These are phyloP conservation scores for Solanum aculeatissimum DNA, from an alignment of 305 asterid genomes.

Conservation along the genomic window DNA sequence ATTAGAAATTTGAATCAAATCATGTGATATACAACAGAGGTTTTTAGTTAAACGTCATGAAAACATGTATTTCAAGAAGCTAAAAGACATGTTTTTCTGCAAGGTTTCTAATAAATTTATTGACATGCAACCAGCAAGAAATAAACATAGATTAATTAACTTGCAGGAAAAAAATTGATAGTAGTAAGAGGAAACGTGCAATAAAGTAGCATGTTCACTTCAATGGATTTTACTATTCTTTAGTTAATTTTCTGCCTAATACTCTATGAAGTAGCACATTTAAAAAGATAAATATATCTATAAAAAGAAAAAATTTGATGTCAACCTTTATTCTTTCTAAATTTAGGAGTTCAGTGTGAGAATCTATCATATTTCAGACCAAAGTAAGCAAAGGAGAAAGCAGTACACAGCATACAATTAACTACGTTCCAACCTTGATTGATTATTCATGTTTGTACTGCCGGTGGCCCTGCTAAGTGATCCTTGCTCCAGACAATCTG, in stretches of 20 bases:
- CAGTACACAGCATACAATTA: background rate
- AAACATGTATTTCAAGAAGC: background rate
- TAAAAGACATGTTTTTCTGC: background rate
- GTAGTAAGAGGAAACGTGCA: background rate
- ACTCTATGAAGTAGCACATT: background rate
- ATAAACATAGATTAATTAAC: background rate
- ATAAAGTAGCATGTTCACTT: background rate
- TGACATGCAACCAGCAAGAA: background rate
- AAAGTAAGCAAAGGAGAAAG: background rate
- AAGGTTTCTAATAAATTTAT: background rate
- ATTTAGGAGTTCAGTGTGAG: background rate
- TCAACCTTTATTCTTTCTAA: background rate
- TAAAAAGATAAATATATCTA: background rate
- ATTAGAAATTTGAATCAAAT: background rate
- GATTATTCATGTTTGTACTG: conserved; percentile 97
- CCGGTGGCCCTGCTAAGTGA: conserved; percentile 95
- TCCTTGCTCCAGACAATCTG: conserved; percentile 92
- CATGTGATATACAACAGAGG: background rate
- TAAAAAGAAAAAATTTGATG: background rate
- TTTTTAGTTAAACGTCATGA: background rate
- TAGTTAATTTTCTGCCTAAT: background rate
- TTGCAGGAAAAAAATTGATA: background rate
- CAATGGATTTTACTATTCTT: background rate
- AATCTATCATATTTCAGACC: background rate
- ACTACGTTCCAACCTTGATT: conserved; percentile 55